Evolutionary conservation across 495 filamentous ascomycete genomes (phyloP).

Genomic region (Aspergillus nidulans): DNA sequence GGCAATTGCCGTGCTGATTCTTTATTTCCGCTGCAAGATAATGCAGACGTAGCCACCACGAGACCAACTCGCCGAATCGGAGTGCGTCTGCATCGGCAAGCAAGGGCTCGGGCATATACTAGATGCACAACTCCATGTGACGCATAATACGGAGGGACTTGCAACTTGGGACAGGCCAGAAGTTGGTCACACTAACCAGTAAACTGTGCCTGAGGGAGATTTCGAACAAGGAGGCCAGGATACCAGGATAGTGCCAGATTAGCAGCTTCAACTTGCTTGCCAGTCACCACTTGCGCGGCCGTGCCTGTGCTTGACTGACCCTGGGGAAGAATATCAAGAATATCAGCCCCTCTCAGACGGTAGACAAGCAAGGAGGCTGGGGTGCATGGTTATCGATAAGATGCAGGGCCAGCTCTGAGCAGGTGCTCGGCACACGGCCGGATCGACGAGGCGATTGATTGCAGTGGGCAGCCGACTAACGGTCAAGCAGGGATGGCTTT

Average conservation of each 20-base stretch:
- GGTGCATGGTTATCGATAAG: background rate
- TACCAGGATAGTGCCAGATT: too few species aligned
- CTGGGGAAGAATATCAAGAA: constrained; percentile 6
- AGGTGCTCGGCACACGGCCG: background rate
- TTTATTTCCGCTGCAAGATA: background rate
- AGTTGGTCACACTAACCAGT: background rate
- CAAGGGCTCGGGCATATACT: background rate
- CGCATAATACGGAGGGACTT: too few species aligned
- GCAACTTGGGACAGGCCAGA: background rate
- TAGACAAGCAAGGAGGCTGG: constrained; percentile 7
- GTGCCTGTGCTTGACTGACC: background rate
- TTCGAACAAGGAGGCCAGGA: background rate
- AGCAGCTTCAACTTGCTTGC: too few species aligned
- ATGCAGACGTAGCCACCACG: background rate
- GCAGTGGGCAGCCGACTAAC: too few species aligned
- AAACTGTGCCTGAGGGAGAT: background rate
- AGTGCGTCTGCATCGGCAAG: background rate
- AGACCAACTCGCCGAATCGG: background rate
- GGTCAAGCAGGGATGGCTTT: background rate
- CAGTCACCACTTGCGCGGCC: background rate
- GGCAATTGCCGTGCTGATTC: background rate
- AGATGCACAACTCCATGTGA: too few species aligned
- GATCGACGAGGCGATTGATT: background rate
- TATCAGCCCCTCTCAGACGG: background rate
- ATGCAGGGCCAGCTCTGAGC: background rate